Percentiles rank a stretch among this genome's conserved stretches.
Conservation (phyloP, 768 basidiomycete species). For the Chiua virens region DNA sequence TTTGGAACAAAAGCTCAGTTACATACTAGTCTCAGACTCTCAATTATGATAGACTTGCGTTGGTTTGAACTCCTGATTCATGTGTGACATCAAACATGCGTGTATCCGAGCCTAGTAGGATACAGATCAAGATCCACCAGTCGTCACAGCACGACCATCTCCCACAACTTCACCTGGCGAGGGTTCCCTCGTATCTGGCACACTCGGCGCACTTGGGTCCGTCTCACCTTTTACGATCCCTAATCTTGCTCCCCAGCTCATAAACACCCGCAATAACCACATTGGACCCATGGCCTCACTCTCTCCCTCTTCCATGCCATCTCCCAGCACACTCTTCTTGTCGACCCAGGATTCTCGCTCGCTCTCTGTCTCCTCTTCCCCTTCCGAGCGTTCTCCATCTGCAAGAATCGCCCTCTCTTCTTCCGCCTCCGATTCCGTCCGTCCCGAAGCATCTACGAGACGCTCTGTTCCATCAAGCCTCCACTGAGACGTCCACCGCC, state of each 20-base stretch:
- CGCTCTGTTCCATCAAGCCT: conserved; percentile 61
- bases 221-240: conserved; percentile 36
- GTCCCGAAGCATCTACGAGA: conserved; percentile 64
- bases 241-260: conserved; percentile 72
- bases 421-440: conserved; percentile 76
- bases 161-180: conserved; percentile 12
- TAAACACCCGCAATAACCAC: conserved; percentile 77
- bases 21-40: background rate
- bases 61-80: background rate
- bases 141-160: conserved; percentile 2
- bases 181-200: conserved; percentile 15
- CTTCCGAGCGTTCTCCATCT: conserved; percentile 31
- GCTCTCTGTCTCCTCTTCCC: conserved; percentile 29
- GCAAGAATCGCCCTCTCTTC: conserved; percentile 51
- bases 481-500: conserved; percentile 48
- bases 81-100: conserved; percentile 15
- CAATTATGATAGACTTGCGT: conserved; percentile 9
- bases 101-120: conserved; percentile 6
- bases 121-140: conserved; percentile 13
- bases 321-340: conserved; percentile 9
- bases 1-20: conserved; percentile 1
- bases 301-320: conserved; percentile 40
- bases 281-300: conserved; percentile 65
- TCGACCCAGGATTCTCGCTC: conserved; percentile 28
- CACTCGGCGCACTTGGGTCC: conserved; percentile 16